Conservation (phyloP, 2,329 filamentous ascomycete species). For the Trichoderma cornu-damae region DNA sequence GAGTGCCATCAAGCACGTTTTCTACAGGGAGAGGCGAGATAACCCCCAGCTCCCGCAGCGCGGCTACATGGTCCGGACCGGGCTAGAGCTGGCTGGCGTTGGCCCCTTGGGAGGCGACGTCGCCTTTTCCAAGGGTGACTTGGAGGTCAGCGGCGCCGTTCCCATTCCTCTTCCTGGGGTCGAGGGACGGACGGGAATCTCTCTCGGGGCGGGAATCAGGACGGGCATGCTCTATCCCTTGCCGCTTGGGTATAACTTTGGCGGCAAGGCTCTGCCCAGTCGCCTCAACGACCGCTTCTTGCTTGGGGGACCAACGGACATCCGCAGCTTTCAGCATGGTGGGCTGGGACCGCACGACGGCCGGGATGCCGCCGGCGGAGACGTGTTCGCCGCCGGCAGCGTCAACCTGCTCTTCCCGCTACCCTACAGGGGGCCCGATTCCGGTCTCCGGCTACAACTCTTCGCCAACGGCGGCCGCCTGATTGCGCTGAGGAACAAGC, state of each 20-base stretch:
- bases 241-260: constrained; percentile 52
- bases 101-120: constrained; percentile 83
- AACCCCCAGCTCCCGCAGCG: constrained; percentile 76
- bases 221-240: constrained; percentile 81
- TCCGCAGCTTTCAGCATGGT: constrained; percentile 85
- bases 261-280: constrained; percentile 57
- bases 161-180: constrained; percentile 67
- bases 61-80: constrained; percentile 74
- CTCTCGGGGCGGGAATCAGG: constrained; percentile 74
- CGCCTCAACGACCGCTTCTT: constrained; percentile 92
- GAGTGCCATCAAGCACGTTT: constrained; percentile 77
- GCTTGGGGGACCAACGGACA: constrained; percentile 88
- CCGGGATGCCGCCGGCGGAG: constrained; percentile 79
- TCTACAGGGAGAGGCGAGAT: constrained; percentile 74
- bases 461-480: constrained; percentile 89
- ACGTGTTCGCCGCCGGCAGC: constrained; percentile 85
- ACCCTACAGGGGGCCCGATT: constrained; percentile 74
- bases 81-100: constrained; percentile 80
- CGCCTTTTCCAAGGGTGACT: constrained; percentile 87
- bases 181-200: constrained; percentile 68
- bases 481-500: constrained; percentile 63
- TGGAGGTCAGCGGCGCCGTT: constrained; percentile 72
- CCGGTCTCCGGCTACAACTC: constrained; percentile 77
- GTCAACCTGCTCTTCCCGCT: constrained; percentile 81
- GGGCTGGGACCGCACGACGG: constrained; percentile 88